Conservation (phyloP, 495 filamentous ascomycete genomes). For the Penicillium parvum region DNA sequence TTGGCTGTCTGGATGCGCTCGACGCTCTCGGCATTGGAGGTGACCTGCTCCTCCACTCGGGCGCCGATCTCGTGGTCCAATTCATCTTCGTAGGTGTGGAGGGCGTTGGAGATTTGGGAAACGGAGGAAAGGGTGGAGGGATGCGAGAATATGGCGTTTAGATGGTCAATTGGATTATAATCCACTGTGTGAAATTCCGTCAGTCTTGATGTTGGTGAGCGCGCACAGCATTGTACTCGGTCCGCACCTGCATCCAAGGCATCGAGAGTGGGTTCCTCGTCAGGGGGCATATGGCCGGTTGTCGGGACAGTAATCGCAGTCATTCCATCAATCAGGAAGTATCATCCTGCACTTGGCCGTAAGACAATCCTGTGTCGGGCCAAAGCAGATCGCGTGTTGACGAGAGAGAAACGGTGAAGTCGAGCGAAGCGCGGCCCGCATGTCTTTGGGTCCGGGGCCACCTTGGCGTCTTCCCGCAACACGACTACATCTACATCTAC, state of each 20-base stretch:
- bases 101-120: slow-evolving; percentile 60
- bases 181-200: slow-evolving; percentile 56
- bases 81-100: slow-evolving; percentile 76
- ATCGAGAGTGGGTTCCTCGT: slow-evolving; percentile 34
- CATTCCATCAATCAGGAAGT: slow-evolving; percentile 39
- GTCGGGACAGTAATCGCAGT: slow-evolving; percentile 31
- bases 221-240: slow-evolving; percentile 1
- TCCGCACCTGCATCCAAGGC: slow-evolving; percentile 43
- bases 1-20: slow-evolving; percentile 87
- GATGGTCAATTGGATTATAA: slow-evolving; percentile 89
- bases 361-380: slow-evolving; percentile 19
- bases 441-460: slow-evolving; percentile 18
- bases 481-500: neutral
- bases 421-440: slow-evolving; percentile 13
- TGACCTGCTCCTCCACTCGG: slow-evolving; percentile 76
- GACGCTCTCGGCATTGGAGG: slow-evolving; percentile 80
- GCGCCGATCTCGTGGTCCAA: slow-evolving; percentile 74
- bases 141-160: slow-evolving; percentile 92
- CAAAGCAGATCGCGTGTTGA: slow-evolving; percentile 12
- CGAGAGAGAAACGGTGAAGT: neutral
- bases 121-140: slow-evolving; percentile 82
- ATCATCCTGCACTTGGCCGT: slow-evolving; percentile 27
- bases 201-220: slow-evolving; percentile 13
- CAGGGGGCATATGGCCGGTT: slow-evolving; percentile 38
- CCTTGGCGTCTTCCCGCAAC: slow-evolving; percentile 26